Conservation (phyloP, 176 grass and related monocot genomes). For the Alloteropsis semialata region DNA sequence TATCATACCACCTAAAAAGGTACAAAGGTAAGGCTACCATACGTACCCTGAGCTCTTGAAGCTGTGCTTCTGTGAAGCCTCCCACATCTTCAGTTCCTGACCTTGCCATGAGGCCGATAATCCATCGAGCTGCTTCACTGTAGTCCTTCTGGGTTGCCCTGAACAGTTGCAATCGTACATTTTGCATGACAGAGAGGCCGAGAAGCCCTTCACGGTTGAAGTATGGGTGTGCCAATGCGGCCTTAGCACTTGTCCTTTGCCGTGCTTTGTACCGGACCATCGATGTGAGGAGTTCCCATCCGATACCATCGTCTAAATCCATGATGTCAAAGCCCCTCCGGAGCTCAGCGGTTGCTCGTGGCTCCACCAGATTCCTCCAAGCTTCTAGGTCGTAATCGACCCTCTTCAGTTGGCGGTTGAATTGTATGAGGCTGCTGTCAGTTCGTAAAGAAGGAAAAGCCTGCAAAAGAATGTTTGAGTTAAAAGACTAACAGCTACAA, state of each 20-base stretch:
- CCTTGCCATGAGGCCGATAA: constrained; percentile 75
- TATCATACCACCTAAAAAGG: not conserved
- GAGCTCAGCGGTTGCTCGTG: constrained; percentile 71
- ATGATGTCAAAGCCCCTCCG: constrained; percentile 85
- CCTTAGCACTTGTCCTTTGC: constrained; percentile 84
- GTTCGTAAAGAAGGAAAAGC: constrained; percentile 80
- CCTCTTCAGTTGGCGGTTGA: constrained; percentile 95
- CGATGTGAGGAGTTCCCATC: constrained; percentile 80
- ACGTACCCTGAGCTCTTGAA: constrained; percentile 80
- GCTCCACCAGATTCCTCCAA: constrained; percentile 80
- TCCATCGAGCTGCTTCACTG: constrained; percentile 79
- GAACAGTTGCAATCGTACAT: constrained; percentile 66
- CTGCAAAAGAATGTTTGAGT: constrained; percentile 34
- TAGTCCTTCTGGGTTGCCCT: constrained; percentile 95
- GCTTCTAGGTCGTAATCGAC: constrained; percentile 66
- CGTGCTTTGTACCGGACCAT: constrained; percentile 88
- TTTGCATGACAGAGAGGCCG: constrained; percentile 87
- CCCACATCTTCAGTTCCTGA: constrained; percentile 77
- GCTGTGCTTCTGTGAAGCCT: constrained; percentile 99
- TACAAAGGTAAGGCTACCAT: not conserved
- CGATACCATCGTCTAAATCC: constrained; percentile 78
- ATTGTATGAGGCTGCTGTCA: constrained; percentile 88
- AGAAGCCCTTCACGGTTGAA: constrained; percentile 88
- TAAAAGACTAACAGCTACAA: not conserved
- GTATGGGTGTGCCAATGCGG: constrained; percentile 76